phyloP scores from a whole-genome alignment of 192 early-diverging fungal species.

The Geranomyces variabilis region DNA sequence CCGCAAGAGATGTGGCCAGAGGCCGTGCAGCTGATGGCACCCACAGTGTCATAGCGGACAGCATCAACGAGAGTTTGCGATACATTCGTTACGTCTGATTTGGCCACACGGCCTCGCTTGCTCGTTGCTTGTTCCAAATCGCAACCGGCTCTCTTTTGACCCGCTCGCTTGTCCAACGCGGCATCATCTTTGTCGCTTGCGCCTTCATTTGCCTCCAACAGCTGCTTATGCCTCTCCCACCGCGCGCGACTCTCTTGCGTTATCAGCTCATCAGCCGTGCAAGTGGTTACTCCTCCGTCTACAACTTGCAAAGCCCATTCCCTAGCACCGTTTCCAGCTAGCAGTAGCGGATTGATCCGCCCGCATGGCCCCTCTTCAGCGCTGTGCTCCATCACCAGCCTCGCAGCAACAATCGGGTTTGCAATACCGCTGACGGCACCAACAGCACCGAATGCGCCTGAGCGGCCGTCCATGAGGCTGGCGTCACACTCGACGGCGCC shows the following conservation, averaged over 20 bases:
- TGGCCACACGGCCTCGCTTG: no score
- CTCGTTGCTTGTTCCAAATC: neutral
- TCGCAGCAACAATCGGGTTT: constrained; percentile 62
- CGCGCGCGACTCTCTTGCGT: constrained; percentile 1
- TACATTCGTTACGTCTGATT: constrained; percentile 1
- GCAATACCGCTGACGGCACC: constrained; percentile 69
- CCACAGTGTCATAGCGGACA: constrained; percentile 77
- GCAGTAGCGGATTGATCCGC: constrained; percentile 56
- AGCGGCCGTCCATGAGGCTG: constrained; percentile 11
- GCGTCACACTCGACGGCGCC: constrained; percentile 89
- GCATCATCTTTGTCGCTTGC: neutral
- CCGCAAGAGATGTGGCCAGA: constrained; percentile 68
- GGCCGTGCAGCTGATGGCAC: constrained; percentile 75
- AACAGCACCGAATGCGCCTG: constrained; percentile 74
- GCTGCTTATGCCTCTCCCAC: constrained; percentile 17
- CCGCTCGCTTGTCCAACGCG: no score
- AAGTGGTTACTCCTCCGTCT: neutral
- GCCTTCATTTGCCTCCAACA: constrained; percentile 11
- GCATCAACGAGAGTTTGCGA: neutral
- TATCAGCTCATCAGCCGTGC: constrained; percentile 4
- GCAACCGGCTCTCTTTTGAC: neutral
- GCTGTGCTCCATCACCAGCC: constrained; percentile 50
- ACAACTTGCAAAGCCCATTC: constrained; percentile 1
- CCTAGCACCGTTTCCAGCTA: constrained; percentile 61
- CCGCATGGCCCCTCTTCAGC: constrained; percentile 55